Evolutionary conservation across 345 rosid genomes (phyloP).

Genomic region (Sapria himalayana): DNA sequence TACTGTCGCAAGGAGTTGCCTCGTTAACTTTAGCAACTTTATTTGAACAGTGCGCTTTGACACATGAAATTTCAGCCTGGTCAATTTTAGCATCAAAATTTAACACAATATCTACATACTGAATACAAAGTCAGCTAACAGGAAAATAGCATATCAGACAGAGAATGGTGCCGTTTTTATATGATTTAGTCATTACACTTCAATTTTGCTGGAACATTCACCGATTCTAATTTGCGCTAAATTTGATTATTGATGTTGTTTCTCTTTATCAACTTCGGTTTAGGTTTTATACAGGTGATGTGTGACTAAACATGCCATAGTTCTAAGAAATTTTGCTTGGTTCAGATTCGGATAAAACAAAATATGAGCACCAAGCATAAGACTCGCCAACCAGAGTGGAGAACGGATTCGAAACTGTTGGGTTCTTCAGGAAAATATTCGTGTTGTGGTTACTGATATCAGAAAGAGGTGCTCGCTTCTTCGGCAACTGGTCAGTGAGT

Average conservation of each 20-base stretch:
- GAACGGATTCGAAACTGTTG: conserved; percentile 20
- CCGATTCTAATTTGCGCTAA: neutral
- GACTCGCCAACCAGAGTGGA: conserved; percentile 33
- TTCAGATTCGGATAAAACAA: conserved; percentile 6
- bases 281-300: no score
- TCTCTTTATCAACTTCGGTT: no score
- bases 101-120: neutral
- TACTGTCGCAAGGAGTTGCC: conserved; percentile 16
- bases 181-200: no score
- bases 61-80: conserved; percentile 3
- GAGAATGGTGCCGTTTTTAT: no score
- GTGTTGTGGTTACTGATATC: conserved; percentile 54
- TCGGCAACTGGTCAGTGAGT: conserved; percentile 17
- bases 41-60: conserved; percentile 30
- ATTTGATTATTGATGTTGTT: neutral
- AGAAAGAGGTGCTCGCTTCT: conserved; percentile 60
- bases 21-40: conserved; percentile 35
- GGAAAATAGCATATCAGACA: neutral
- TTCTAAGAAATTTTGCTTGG: no score
- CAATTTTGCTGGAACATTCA: no score
- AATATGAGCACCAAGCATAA: neutral
- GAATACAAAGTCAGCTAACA: conserved; percentile 4
- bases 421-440: conserved; percentile 13
- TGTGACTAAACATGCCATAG: no score
- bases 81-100: neutral